Conservation (phyloP, 257 asterid genomes). For the Verbena officinalis region DNA sequence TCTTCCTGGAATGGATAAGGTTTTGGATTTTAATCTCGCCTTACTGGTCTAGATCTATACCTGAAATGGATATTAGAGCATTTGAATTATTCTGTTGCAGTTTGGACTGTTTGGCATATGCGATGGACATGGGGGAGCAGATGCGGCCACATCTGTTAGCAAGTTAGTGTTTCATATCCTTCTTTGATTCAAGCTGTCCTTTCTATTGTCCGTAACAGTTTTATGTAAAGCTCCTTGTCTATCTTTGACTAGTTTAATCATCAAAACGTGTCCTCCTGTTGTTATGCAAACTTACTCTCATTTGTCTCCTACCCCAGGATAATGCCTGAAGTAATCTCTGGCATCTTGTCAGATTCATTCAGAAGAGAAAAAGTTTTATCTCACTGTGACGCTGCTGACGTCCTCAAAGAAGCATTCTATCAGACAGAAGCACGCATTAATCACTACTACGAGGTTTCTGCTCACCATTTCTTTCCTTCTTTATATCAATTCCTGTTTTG, state of each 20-base stretch:
- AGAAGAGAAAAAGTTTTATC: slow-evolving; percentile 72
- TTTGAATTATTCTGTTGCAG: slow-evolving; percentile 47
- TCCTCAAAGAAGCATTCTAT: slow-evolving; percentile 89
- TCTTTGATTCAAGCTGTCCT: slow-evolving; percentile 24
- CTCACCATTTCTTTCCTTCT: slow-evolving; percentile 25
- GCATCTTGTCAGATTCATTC: slow-evolving; percentile 75
- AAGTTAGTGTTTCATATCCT: slow-evolving; percentile 62
- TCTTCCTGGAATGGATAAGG: slow-evolving; percentile 86
- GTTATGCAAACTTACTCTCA: slow-evolving; percentile 27
- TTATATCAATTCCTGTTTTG: slow-evolving; percentile 18
- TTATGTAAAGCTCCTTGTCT: slow-evolving; percentile 9
- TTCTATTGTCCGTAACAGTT: background rate
- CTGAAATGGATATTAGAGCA: slow-evolving; percentile 24
- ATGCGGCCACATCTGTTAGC: slow-evolving; percentile 88
- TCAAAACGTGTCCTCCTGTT: no score
- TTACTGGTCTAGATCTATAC: slow-evolving; percentile 20
- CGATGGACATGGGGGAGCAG: slow-evolving; percentile 95
- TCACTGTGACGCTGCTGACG: slow-evolving; percentile 79
- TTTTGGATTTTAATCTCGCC: slow-evolving; percentile 33
- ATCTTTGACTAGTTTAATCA: slow-evolving; percentile 7
- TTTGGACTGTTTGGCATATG: slow-evolving; percentile 86
- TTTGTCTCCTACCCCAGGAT: slow-evolving; percentile 55
- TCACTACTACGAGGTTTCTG: slow-evolving; percentile 86
- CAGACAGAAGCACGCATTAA: slow-evolving; percentile 83
- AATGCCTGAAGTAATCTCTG: slow-evolving; percentile 82